Conservation (phyloP, 306 rosid genomes). For the Cucumis melo region DNA sequence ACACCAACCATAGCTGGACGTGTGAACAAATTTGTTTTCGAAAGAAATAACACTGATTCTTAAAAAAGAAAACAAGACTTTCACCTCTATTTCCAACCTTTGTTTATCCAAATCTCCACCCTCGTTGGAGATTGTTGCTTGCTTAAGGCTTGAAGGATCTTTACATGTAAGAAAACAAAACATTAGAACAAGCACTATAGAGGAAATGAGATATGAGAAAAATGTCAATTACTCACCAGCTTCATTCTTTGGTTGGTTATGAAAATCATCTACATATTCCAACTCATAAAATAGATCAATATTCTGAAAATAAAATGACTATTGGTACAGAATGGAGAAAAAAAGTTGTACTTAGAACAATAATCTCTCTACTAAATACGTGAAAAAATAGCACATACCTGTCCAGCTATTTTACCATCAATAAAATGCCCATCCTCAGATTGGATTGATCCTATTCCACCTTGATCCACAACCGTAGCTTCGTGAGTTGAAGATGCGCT, state of each 20-base stretch:
- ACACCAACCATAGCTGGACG: neutral
- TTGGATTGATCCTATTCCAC: slow-evolving; percentile 13
- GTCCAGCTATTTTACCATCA: slow-evolving; percentile 28
- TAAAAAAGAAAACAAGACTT: neutral
- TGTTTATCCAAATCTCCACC: slow-evolving; percentile 11
- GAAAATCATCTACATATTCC: slow-evolving; percentile 44
- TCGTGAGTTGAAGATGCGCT: slow-evolving; percentile 20
- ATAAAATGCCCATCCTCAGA: slow-evolving; percentile 23
- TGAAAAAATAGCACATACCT: slow-evolving; percentile 27
- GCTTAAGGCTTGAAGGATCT: slow-evolving; percentile 2
- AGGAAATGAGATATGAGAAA: neutral
- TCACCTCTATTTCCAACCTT: slow-evolving; percentile 25
- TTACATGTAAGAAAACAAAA: slow-evolving; percentile 9
- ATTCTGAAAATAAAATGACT: slow-evolving; percentile 26
- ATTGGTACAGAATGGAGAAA: slow-evolving; percentile 7
- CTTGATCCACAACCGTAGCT: slow-evolving; percentile 18
- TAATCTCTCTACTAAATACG: neutral
- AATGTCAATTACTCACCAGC: slow-evolving; percentile 19
- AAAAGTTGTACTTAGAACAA: neutral
- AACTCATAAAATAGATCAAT: slow-evolving; percentile 42
- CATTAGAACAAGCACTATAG: slow-evolving; percentile 12
- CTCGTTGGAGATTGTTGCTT: slow-evolving; percentile 1
- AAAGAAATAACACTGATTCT: neutral
- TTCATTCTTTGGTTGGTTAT: slow-evolving; percentile 23
- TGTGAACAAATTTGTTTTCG: neutral